Conservation (phyloP, 2,329 filamentous ascomycete genomes). For the Claviceps arundinis region DNA sequence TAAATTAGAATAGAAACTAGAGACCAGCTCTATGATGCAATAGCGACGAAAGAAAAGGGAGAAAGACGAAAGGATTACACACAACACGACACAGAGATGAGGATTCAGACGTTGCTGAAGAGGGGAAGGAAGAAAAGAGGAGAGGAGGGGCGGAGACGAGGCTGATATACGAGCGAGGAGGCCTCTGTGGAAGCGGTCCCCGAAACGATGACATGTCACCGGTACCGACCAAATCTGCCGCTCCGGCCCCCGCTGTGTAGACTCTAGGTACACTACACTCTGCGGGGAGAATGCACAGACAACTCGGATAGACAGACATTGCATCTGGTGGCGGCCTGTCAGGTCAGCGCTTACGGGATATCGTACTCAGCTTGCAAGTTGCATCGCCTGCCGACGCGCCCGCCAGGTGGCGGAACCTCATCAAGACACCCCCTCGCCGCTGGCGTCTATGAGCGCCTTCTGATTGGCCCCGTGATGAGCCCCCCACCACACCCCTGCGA, state of each 20-base stretch:
- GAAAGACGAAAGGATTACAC: conserved; percentile 11
- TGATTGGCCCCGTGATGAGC: conserved; percentile 10
- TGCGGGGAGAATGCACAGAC: too few species aligned
- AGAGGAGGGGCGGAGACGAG: conserved; percentile 15
- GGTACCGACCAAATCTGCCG: too few species aligned
- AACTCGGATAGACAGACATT: neutral
- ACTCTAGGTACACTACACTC: too few species aligned
- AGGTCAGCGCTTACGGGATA: too few species aligned
- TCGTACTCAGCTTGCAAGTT: neutral
- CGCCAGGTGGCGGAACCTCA: conserved; percentile 3
- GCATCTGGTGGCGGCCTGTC: neutral
- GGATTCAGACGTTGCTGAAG: conserved; percentile 52
- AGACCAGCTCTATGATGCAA: conserved; percentile 39
- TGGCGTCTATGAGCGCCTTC: conserved; percentile 11
- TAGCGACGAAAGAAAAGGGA: conserved; percentile 16
- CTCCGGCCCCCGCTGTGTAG: too few species aligned
- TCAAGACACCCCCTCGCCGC: conserved; percentile 3
- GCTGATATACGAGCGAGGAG: neutral
- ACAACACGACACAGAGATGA: conserved; percentile 32
- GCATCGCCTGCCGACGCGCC: conserved; percentile 1
- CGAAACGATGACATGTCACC: neutral
- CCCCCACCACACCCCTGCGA: neutral
- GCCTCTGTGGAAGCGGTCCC: neutral
- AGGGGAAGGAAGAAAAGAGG: conserved; percentile 31
- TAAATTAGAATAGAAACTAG: conserved; percentile 26